These are phyloP conservation scores for Aspergillus phoenicis DNA, from an alignment of 2,329 filamentous ascomycete species.

Conservation along the genomic window DNA sequence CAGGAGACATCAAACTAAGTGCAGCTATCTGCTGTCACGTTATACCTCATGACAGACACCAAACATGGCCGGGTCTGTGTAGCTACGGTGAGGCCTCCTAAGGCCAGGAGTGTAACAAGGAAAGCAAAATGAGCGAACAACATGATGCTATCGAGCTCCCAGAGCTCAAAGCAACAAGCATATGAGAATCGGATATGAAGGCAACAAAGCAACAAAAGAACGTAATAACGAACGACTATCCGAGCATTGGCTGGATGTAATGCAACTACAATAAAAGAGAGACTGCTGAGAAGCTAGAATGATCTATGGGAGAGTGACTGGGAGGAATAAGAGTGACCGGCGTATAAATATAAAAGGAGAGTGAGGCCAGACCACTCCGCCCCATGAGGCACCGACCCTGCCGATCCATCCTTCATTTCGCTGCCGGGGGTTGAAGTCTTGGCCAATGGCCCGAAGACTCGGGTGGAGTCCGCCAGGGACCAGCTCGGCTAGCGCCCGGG, in stretches of 20 bases:
- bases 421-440: too few relatives aligned
- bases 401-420: constrained; percentile 7
- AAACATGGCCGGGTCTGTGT: constrained; percentile 55
- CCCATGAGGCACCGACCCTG: constrained; percentile 16
- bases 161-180: neutral
- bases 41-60: constrained; percentile 54
- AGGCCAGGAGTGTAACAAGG: constrained; percentile 48
- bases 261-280: constrained; percentile 12
- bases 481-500: too few relatives aligned
- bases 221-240: constrained; percentile 17
- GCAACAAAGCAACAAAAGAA: neutral
- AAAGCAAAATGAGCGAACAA: constrained; percentile 48
- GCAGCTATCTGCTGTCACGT: neutral
- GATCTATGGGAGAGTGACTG: neutral
- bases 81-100: constrained; percentile 46
- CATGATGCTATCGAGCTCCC: constrained; percentile 38
- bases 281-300: neutral
- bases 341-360: too few relatives aligned
- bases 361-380: constrained; percentile 11
- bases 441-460: too few relatives aligned
- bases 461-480: too few relatives aligned
- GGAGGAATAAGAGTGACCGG: neutral
- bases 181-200: neutral
- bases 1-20: constrained; percentile 9
- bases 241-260: constrained; percentile 6